Percentiles rank a stretch among this genome's conserved stretches.
Conservation (phyloP, 2,329 filamentous ascomycete species). For the Colletotrichum sansevieriae region DNA sequence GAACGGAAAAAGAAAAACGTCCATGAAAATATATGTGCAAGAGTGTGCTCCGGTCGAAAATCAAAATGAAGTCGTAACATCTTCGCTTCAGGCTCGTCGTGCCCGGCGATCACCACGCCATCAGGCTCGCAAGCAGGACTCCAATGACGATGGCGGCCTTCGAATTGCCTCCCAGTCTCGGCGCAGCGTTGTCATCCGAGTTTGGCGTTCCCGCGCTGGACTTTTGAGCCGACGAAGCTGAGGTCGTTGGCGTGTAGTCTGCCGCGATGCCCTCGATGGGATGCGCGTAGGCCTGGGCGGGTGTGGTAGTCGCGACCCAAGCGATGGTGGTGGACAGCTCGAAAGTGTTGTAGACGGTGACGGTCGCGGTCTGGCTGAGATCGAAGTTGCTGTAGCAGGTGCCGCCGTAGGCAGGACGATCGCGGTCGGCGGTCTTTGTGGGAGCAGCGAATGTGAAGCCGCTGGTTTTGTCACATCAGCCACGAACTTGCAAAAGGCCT, state of each 20-base stretch:
- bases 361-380: conserved; percentile 33
- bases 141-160: conserved; percentile 31
- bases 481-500: neutral
- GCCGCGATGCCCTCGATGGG: conserved; percentile 35
- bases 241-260: conserved; percentile 32
- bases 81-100: conserved; percentile 1
- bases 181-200: conserved; percentile 30
- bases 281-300: conserved; percentile 37
- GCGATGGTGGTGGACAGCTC: conserved; percentile 36
- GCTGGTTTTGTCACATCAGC: neutral
- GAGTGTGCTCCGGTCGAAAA: conserved; percentile 2
- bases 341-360: conserved; percentile 35
- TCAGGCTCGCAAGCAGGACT: conserved; percentile 29
- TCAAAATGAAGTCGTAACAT: conserved; percentile 17
- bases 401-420: conserved; percentile 37
- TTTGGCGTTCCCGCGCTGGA: conserved; percentile 11
- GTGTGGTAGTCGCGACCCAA: conserved; percentile 33
- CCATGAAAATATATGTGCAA: neutral
- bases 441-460: conserved; percentile 37
- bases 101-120: conserved; percentile 21
- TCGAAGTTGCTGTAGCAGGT: conserved; percentile 39
- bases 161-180: conserved; percentile 26
- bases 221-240: neutral
- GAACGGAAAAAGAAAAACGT: too few species aligned
- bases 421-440: conserved; percentile 13